Percentiles rank a stretch among this genome's conserved stretches.
phyloP scores from a whole-genome alignment of 495 filamentous ascomycete species.

The Daldinia childiae region DNA sequence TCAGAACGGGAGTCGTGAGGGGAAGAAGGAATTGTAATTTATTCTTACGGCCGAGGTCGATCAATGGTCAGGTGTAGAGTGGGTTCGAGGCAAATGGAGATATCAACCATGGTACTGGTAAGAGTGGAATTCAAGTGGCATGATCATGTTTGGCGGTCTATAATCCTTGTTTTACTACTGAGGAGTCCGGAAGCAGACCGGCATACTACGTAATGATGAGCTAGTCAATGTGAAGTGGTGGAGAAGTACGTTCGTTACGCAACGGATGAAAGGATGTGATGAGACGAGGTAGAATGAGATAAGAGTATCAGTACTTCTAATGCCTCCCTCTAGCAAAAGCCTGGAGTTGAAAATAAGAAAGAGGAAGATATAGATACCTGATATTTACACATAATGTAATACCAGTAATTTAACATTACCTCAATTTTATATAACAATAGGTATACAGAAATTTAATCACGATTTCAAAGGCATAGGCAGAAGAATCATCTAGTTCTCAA shows the following conservation, averaged over 20 bases:
- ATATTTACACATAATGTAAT: background rate
- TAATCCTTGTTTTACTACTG: background rate
- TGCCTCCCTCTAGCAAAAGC: background rate
- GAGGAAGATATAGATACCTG: background rate
- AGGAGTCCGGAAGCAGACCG: background rate
- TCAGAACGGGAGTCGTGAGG: background rate
- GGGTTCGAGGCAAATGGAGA: background rate
- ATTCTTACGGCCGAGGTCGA: background rate
- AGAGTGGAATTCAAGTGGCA: background rate
- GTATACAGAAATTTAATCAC: background rate
- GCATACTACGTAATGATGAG: background rate
- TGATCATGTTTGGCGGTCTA: background rate
- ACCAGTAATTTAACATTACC: background rate
- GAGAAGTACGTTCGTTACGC: background rate
- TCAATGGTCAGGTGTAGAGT: background rate
- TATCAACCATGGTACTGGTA: background rate
- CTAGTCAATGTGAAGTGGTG: background rate
- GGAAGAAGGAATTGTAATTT: conserved; percentile 20
- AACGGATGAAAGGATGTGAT: background rate
- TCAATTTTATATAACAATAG: no score
- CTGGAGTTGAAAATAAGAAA: background rate
- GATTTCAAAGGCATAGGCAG: background rate
- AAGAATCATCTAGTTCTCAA: background rate
- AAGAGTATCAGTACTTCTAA: background rate
- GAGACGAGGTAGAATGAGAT: background rate